Conservation (phyloP, 2,329 filamentous ascomycete genomes). For the Chalara sp. region DNA sequence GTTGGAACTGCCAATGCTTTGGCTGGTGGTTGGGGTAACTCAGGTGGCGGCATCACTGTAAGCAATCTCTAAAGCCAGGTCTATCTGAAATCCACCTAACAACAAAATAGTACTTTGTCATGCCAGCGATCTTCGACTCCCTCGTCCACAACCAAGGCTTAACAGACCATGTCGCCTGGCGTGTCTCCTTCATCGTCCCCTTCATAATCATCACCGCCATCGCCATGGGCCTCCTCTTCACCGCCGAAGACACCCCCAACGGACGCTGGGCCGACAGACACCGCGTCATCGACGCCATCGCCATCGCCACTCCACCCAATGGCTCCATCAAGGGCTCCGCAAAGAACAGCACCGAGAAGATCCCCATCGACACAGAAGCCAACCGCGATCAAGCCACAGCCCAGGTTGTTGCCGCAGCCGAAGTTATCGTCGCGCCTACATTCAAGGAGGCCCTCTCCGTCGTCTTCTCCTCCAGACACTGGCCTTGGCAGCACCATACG, state of each 20-base stretch:
- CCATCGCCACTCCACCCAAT: constrained; percentile 10
- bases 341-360: constrained; percentile 1
- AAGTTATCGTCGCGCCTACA: constrained; percentile 49
- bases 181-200: constrained; percentile 77
- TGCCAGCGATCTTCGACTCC: constrained; percentile 84
- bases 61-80: background rate
- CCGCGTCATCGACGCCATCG: constrained; percentile 30
- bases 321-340: constrained; percentile 25
- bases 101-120: constrained; percentile 62
- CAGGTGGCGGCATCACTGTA: constrained; percentile 75
- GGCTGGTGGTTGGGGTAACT: constrained; percentile 78
- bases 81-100: background rate
- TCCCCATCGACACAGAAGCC: constrained; percentile 35
- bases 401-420: constrained; percentile 45
- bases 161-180: constrained; percentile 66
- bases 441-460: constrained; percentile 40
- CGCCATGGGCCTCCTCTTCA: constrained; percentile 61
- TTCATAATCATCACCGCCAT: constrained; percentile 66
- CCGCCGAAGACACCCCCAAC: constrained; percentile 76
- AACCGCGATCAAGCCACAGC: constrained; percentile 39
- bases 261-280: constrained; percentile 73
- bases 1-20: constrained; percentile 84
- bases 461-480: constrained; percentile 47
- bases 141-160: constrained; percentile 55
- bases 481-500: constrained; percentile 50